Conservation (phyloP, 1,284 basidiomycete species). For the Leccinum angustisporum region DNA sequence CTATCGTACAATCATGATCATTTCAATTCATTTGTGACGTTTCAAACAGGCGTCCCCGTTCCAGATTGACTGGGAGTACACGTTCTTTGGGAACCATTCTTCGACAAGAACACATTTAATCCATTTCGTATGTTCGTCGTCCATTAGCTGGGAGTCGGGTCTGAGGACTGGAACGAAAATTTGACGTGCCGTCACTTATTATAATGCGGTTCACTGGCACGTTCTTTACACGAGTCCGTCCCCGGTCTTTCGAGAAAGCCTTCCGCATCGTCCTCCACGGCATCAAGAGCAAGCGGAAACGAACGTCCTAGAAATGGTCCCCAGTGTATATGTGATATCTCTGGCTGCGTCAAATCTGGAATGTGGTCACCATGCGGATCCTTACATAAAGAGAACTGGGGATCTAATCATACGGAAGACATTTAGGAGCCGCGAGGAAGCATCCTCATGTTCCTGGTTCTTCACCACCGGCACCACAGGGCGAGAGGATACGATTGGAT, state of each 20-base stretch:
- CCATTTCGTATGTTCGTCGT: neutral
- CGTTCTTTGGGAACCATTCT: conserved; percentile 24
- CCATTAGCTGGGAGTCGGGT: neutral
- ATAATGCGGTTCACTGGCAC: neutral
- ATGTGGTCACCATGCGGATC: no score
- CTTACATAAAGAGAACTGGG: no score
- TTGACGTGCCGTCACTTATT: neutral
- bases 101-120: no score
- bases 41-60: conserved; percentile 39
- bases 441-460: neutral
- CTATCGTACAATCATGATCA: no score
- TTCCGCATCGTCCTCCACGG: neutral
- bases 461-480: neutral
- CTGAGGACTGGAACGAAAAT: neutral
- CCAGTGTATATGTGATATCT: no score
- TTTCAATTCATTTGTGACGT: neutral
- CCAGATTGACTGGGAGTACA: conserved; percentile 37
- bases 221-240: neutral
- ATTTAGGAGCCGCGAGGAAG: no score
- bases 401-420: no score
- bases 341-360: no score
- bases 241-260: neutral
- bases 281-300: neutral
- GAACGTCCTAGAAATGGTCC: neutral
- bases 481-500: neutral